These are phyloP conservation scores for Protea cynaroides DNA, from an alignment of 164 flowering plant species.

Conservation along the genomic window DNA sequence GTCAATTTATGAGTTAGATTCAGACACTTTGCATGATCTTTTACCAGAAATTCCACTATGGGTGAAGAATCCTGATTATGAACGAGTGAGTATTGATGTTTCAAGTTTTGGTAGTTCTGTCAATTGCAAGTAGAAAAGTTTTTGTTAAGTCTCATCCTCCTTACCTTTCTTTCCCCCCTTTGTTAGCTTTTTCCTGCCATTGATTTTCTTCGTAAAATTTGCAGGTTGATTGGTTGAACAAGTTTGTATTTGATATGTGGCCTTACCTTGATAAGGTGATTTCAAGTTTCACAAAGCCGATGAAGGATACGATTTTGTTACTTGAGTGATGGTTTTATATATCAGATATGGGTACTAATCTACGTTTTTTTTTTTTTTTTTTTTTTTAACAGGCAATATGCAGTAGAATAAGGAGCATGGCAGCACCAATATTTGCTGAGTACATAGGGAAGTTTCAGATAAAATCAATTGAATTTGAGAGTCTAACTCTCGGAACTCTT, in stretches of 20 bases:
- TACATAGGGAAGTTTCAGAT: slow-evolving; percentile 64
- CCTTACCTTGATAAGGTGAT: slow-evolving; percentile 68
- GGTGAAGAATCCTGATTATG: slow-evolving; percentile 80
- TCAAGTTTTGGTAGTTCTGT: not conserved
- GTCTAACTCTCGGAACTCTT: slow-evolving; percentile 64
- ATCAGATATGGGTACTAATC: no score
- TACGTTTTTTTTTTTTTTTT: no score
- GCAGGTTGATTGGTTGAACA: slow-evolving; percentile 94
- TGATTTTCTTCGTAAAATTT: not conserved
- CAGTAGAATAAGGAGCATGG: slow-evolving; percentile 37
- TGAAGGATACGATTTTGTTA: not conserved
- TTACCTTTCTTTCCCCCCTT: not conserved
- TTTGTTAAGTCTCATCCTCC: no score
- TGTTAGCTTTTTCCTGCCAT: not conserved
- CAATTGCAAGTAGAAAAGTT: not conserved
- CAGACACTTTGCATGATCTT: slow-evolving; percentile 35
- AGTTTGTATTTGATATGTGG: slow-evolving; percentile 62
- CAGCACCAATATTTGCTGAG: slow-evolving; percentile 52
- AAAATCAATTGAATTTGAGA: slow-evolving; percentile 53
- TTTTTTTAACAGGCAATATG: slow-evolving; percentile 49
- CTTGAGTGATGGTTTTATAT: not conserved
- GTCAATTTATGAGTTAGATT: slow-evolving; percentile 47
- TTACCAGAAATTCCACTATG: slow-evolving; percentile 71
- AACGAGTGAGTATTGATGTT: slow-evolving; percentile 42
- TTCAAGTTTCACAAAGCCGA: not conserved